These are phyloP conservation scores for Blastomyces gilchristii DNA, from an alignment of 2,329 filamentous ascomycete species.

Conservation along the genomic window DNA sequence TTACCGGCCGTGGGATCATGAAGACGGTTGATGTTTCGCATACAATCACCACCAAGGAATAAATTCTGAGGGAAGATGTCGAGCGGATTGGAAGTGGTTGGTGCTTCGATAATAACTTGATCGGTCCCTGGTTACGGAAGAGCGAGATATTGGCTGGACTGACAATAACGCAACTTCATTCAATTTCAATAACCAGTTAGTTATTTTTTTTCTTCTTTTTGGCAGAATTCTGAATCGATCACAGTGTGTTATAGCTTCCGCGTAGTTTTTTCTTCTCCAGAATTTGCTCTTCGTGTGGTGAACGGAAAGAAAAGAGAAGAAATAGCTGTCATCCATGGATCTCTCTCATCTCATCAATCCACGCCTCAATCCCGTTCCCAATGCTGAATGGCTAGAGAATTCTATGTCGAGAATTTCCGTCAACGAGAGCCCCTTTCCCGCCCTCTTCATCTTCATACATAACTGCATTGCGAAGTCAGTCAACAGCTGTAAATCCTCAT, in stretches of 20 bases:
- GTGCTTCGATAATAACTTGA: background rate
- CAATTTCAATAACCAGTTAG: too few species aligned
- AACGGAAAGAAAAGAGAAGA: background rate
- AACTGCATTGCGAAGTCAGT: background rate
- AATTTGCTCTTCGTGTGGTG: too few species aligned
- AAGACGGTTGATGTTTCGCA: constrained; percentile 23
- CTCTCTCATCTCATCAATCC: too few species aligned
- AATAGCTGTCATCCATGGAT: background rate
- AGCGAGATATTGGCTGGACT: too few species aligned
- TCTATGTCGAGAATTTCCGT: background rate
- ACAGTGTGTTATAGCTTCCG: too few species aligned
- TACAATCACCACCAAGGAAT: constrained; percentile 10
- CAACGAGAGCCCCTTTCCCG: background rate
- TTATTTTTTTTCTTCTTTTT: too few species aligned
- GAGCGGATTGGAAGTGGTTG: background rate
- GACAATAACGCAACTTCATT: too few species aligned
- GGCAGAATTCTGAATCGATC: too few species aligned
- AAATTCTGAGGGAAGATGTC: background rate
- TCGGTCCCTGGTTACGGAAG: background rate
- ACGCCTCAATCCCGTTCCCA: too few species aligned
- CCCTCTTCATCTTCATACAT: too few species aligned
- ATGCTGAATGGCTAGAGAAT: too few species aligned
- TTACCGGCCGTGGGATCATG: constrained; percentile 21
- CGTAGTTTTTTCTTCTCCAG: too few species aligned
- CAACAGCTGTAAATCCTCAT: background rate